Base-by-base conservation (phyloP, 805 yeast genomes). In the Saturnispora silvae region DNA sequence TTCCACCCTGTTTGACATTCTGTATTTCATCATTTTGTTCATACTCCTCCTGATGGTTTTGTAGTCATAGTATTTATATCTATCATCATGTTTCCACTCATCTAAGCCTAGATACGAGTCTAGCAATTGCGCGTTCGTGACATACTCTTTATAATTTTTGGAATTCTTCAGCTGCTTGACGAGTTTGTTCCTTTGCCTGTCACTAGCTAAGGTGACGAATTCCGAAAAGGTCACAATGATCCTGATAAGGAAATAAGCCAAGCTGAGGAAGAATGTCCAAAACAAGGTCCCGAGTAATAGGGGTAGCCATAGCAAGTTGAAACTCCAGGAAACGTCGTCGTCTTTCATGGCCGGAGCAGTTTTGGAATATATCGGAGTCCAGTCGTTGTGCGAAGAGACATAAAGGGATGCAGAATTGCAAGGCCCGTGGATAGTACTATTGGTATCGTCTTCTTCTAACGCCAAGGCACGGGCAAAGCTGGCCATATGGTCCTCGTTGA, bases 51-150 rank as follows among this genome's bases (percentile, higher is more conserved):
- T 54, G 7, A 82, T 57, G 0, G 83, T 75, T 27, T 64, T 67
- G 56, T 72, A 76, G 53, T 81, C 89, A 52, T 81, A 81, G 51
- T 75, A 77, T 18, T 74, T 72, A 45, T 77, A 78, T 39, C 63
- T 60, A 17, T 78, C 77, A 42, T 73, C 74, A 7, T 57, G 48
- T 32, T 72, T 68, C 94, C 94, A 81, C 32, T 65, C 61, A 43
- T 72, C 73, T n/a, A 76, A 57, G 5, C 76, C 72, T 23, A 81
- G 59, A 48, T 60, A 68, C 24, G 64, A 56, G 50, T 81, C 92
- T 33, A 81, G 53, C 7, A 56, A 59, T 26, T 63, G 49, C 1
- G 92, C 89, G 46, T 70, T 70, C 13, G 53, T 51, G 4, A 69
- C 58, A 81, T 87, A 81, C 43, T 81, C 84, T 4, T 60, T 53